phyloP scores from a whole-genome alignment of 768 basidiomycete genomes.

The Leccinum uliginosum region DNA sequence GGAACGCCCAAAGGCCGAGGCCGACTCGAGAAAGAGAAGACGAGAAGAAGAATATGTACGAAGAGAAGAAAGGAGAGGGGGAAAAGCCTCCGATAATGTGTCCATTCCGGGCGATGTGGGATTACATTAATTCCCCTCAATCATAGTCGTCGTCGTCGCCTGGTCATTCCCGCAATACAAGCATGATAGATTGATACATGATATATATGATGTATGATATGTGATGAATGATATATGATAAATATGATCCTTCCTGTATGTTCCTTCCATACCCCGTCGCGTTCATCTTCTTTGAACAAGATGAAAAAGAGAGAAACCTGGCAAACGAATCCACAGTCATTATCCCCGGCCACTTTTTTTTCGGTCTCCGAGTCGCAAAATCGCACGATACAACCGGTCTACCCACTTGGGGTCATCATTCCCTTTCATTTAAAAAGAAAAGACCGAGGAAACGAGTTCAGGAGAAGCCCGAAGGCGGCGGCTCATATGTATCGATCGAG shows the following conservation, averaged over 20 bases:
- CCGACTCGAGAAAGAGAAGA: background rate
- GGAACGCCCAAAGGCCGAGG: background rate
- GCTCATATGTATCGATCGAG: background rate
- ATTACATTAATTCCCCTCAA: background rate
- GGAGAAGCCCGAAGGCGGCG: background rate
- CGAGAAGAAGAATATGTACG: background rate
- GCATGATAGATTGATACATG: background rate
- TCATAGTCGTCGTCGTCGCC: background rate
- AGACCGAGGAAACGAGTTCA: background rate
- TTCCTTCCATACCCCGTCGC: background rate
- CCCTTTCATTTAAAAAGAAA: background rate
- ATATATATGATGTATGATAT: background rate
- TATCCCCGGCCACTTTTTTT: background rate
- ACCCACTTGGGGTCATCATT: background rate
- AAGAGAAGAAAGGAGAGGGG: background rate
- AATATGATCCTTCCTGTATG: background rate
- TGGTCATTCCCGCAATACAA: background rate
- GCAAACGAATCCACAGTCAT: background rate
- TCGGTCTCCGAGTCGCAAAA: background rate
- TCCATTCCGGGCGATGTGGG: slow-evolving; percentile 1
- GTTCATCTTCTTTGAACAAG: background rate
- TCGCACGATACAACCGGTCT: slow-evolving; percentile 14
- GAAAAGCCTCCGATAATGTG: slow-evolving; percentile 8
- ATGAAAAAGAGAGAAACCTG: background rate
- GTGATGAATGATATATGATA: background rate